Percentiles rank a stretch among this genome's conserved stretches.
phyloP scores from a whole-genome alignment of 139 green algal species.

The Eudorina sp. region DNA sequence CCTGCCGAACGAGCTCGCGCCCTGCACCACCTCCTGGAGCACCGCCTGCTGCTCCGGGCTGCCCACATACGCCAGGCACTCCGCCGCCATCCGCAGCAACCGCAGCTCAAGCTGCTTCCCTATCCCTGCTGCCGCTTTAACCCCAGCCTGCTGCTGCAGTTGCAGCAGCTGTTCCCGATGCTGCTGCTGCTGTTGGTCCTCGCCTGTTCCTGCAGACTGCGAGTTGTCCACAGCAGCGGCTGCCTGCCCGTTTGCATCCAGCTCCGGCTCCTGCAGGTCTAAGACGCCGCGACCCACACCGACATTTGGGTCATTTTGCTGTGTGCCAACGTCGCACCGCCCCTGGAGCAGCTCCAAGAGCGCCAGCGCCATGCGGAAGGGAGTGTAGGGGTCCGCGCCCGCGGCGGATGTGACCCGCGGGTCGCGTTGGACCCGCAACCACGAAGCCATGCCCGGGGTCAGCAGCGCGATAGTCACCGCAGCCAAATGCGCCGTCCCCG shows the following conservation, averaged over 20 bases:
- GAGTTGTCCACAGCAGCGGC: too few relatives aligned
- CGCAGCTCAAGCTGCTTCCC: not conserved
- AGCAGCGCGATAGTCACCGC: conserved; percentile 20
- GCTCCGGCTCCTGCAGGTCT: too few relatives aligned
- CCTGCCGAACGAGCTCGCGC: not conserved
- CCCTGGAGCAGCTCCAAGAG: conserved; percentile 29
- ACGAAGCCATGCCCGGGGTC: conserved; percentile 4
- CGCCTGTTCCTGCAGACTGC: too few relatives aligned
- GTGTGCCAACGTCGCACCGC: not conserved
- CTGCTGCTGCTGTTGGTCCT: not conserved
- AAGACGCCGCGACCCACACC: too few relatives aligned
- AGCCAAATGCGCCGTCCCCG: not conserved
- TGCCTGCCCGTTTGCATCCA: too few relatives aligned
- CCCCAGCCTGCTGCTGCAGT: not conserved
- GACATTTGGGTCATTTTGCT: not conserved
- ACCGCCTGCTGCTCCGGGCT: conserved; percentile 26
- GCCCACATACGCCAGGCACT: conserved; percentile 3
- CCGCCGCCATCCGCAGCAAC: conserved; percentile 15
- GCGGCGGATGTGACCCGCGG: not conserved
- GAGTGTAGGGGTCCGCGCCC: conserved; percentile 13
- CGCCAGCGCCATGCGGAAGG: conserved; percentile 29
- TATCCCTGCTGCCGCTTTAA: not conserved
- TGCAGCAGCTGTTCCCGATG: not conserved
- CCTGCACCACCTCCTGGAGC: not conserved
- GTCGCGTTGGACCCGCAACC: conserved; percentile 4